Evolutionary conservation across 2,329 filamentous ascomycete species (phyloP), one percentile per base, ranked within the genome.

Genomic region (Xylariaceae sp.): DNA sequence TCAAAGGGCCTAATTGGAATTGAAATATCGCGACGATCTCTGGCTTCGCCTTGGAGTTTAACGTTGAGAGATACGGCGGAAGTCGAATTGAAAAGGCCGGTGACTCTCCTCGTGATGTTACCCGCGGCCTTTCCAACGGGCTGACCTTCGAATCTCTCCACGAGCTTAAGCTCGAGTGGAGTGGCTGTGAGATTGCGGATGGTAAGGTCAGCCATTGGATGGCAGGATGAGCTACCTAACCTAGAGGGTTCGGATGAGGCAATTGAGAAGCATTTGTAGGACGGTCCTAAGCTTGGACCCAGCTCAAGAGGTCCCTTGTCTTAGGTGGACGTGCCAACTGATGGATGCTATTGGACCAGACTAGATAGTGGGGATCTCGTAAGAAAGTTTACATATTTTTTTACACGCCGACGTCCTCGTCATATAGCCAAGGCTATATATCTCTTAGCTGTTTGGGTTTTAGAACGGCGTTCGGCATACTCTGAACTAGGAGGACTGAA

Each of bases 121-220:
- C 71, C 71, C 40, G 82, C 64, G 16, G 79, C 72, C 60, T 81
- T 71, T 54, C 73, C 73, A 26, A 72, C 65, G 20, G 72, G 71
- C 56, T 77, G 70, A 26, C 73, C 81, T 63, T 86, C 83, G 71
- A 92, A 92, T 64, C 88, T 87, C 76, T 96, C 89, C 56, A 93
- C 79, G 57, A 71, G 73, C 72, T 86, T 87, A 65, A 97, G 82
- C 64, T 88, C 84, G 52, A 96, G 78, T n/a, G 86, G 81, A 47
- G 83, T 87, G 54, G 84, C 79, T 44, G 90, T 93, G 62, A 96
- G 78, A 73, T 97, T 97, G 67, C 93, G 91, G 67, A 97, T 84
- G 3, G 83, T 89, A 64, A 96, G 77, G 54, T 76, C 73, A 18
- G 77, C 73, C 80, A 83, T 83, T 44, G 40, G 18, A 18, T 43